Evolutionary conservation across 352 stramenopile species (phyloP).

Genomic region (Phytophthora hibernalis): DNA sequence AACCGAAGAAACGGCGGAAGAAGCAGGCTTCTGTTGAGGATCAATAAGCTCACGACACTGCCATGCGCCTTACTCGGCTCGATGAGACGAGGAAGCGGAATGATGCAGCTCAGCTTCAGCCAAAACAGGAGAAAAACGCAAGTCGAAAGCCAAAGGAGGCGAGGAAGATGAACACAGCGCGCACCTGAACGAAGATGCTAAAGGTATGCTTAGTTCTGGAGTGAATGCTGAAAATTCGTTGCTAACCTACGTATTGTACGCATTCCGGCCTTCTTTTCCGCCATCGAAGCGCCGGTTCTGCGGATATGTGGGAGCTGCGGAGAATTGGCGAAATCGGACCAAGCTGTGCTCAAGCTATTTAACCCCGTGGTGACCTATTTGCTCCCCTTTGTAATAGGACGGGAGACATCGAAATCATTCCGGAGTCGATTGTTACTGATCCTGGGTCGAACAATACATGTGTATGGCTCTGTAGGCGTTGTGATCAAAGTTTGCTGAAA

Average conservation of each 20-base stretch:
- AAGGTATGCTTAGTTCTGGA: no score
- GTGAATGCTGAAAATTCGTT: no score
- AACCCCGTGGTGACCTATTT: neutral
- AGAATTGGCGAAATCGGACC: neutral
- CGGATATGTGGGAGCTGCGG: conserved; percentile 4
- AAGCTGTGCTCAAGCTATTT: neutral
- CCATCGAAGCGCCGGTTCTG: conserved; percentile 3
- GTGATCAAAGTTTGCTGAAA: no score
- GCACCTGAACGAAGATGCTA: no score
- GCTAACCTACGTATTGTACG: no score
- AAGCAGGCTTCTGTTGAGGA: neutral
- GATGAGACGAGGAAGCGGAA: conserved; percentile 1
- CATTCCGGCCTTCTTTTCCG: neutral
- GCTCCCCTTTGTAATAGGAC: neutral
- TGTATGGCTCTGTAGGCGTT: no score
- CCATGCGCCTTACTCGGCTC: neutral
- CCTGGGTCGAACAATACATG: no score
- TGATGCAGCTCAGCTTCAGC: neutral
- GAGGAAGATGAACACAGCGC: neutral
- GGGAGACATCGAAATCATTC: neutral
- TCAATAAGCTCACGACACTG: neutral
- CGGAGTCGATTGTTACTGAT: neutral
- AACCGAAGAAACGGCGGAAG: neutral
- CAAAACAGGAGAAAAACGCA: neutral
- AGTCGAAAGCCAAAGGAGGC: neutral